phyloP scores from a whole-genome alignment of 768 basidiomycete genomes.

The Lyophyllum shimeji region DNA sequence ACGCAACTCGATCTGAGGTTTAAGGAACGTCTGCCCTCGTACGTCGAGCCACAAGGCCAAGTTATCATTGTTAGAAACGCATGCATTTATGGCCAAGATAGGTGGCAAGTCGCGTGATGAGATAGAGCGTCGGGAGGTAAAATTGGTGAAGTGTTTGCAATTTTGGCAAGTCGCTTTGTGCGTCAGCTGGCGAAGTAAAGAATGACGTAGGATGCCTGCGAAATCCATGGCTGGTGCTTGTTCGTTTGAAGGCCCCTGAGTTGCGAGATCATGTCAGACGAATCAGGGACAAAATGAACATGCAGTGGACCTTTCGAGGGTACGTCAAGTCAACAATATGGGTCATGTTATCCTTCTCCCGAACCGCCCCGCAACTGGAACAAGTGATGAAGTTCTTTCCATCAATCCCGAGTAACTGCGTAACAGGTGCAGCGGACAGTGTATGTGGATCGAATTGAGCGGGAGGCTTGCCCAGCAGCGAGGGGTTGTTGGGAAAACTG shows the following conservation, averaged over 20 bases:
- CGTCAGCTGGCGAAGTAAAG: conserved; percentile 76
- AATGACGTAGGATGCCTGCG: conserved; percentile 64
- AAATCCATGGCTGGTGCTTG: conserved; percentile 50
- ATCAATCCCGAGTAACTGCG: conserved; percentile 82
- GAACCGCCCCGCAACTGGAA: conserved; percentile 64
- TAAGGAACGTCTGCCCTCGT: conserved; percentile 57
- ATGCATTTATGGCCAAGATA: conserved; percentile 83
- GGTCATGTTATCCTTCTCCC: conserved; percentile 75
- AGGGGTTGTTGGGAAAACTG: conserved; percentile 57
- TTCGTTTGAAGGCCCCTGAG: conserved; percentile 36
- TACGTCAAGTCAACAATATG: conserved; percentile 88
- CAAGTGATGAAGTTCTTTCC: conserved; percentile 78
- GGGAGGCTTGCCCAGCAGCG: conserved; percentile 37
- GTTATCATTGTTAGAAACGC: conserved; percentile 74
- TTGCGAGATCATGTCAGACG: not conserved
- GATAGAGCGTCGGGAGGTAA: conserved; percentile 69
- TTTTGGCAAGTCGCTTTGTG: conserved; percentile 86
- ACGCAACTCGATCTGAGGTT: conserved; percentile 51
- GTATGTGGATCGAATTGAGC: conserved; percentile 14
- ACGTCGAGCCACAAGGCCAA: conserved; percentile 75
- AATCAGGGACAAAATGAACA: conserved; percentile 1
- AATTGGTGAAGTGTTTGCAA: conserved; percentile 77
- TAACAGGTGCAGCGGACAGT: conserved; percentile 69
- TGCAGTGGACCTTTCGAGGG: conserved; percentile 68
- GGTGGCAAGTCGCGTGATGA: conserved; percentile 72